Base-by-base conservation (phyloP, 805 yeast genomes). In the Pichia scutulata region DNA sequence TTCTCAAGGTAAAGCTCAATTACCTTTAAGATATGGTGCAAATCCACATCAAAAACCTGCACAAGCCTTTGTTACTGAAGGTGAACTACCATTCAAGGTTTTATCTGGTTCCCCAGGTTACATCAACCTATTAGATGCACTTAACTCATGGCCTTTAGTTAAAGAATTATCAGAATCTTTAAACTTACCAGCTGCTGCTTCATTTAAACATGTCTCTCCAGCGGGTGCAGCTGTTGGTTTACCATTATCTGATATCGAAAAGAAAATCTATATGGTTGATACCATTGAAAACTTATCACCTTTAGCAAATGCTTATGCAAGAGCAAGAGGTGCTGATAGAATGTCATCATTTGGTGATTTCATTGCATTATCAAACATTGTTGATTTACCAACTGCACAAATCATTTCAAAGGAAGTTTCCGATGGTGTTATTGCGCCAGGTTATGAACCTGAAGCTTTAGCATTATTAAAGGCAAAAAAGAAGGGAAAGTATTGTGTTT, bases 1-100 rank as follows among this genome's bases (percentile, higher is more conserved):
- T 75, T 80, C 96, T 46, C 98, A 92, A 73, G 86, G 83, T 67
- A 74, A 73, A 44, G 79, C 93, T 49, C 98, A 92, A 78, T 77
- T 93, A 70, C 92, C 97, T 26, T 79, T 93, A 63, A 84, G 99
- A 76, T 93, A 93, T 70, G 99, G 99, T 69, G 97, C 96, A 52
- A 93, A 93, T 76, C 99, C 99, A 53, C 98, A 93, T 71, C 99
- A 93, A 77, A 93, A 89, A 72, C 99, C 99, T 46, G 97, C 99
- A 28, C 99, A 93, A 76, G 97, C 98, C 48, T 93, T 71, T 65
- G 95, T 93, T 51, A 69, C 83, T 52, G 80, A 82, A 58, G 96
- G 95, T 62, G 86, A 84, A 58, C 78, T 93, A 58, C 99, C 99
- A 46, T 92, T 93, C 77, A 86, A 86, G 73, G 98, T 92, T 25